These are phyloP conservation scores for Tetrastigma voinierianum DNA, from an alignment of 164 flowering plant species.

Conservation along the genomic window DNA sequence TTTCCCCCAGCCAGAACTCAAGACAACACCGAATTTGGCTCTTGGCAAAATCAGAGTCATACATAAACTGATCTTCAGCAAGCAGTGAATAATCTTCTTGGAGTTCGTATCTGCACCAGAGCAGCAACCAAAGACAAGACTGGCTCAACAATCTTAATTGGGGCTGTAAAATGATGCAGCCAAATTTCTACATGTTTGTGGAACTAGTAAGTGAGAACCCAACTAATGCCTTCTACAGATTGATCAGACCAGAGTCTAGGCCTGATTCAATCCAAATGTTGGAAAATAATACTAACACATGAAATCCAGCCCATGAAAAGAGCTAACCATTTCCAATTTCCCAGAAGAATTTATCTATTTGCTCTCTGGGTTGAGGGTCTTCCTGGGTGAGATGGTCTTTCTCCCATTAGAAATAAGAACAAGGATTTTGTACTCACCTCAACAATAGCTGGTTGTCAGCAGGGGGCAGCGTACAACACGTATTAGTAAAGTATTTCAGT, in stretches of 20 bases:
- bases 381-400: too few relatives aligned
- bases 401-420: not conserved
- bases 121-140: not conserved
- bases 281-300: too few relatives aligned
- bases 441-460: slow-evolving; percentile 65
- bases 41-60: slow-evolving; percentile 66
- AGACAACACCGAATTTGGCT: slow-evolving; percentile 41
- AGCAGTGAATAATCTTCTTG: slow-evolving; percentile 73
- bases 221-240: too few relatives aligned
- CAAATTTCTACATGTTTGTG: too few relatives aligned
- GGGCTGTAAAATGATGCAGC: not conserved
- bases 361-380: too few relatives aligned
- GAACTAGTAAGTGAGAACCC: too few relatives aligned
- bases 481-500: slow-evolving; percentile 42
- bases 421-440: slow-evolving; percentile 46
- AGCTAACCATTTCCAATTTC: too few relatives aligned
- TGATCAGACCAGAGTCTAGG: too few relatives aligned
- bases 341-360: too few relatives aligned
- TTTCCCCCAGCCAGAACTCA: slow-evolving; percentile 76
- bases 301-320: too few relatives aligned
- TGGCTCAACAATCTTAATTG: not conserved
- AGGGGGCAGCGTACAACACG: slow-evolving; percentile 49
- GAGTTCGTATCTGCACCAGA: slow-evolving; percentile 61
- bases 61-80: slow-evolving; percentile 57
- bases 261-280: too few relatives aligned